Evolutionary conservation across 2,329 filamentous ascomycete genomes (phyloP).

Genomic region (Tolypocladium nubicola): DNA sequence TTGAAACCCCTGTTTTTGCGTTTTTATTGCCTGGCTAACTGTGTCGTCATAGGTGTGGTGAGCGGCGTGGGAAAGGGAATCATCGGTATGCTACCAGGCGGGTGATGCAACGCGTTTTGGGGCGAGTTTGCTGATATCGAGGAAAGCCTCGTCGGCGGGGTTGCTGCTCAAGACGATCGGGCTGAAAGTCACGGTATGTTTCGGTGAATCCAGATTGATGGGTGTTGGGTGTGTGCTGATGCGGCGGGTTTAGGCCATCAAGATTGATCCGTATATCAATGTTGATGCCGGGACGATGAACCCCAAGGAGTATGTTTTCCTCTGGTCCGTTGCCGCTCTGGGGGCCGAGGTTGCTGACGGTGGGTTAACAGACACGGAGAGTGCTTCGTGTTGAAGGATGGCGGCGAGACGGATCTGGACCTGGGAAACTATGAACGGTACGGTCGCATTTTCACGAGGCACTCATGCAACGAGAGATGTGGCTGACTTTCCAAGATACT

Average conservation of each 20-base stretch:
- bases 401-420: conserved; percentile 49
- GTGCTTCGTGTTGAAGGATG: conserved; percentile 78
- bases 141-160: conserved; percentile 56
- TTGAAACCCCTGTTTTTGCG: conserved; percentile 11
- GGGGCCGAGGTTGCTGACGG: conserved; percentile 2
- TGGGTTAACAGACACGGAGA: conserved; percentile 61
- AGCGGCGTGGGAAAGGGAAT: conserved; percentile 37
- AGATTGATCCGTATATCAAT: conserved; percentile 39
- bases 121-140: background rate
- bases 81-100: conserved; percentile 5
- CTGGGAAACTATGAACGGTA: conserved; percentile 46
- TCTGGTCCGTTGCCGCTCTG: background rate
- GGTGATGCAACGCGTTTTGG: background rate
- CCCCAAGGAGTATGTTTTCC: conserved; percentile 19
- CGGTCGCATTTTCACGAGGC: background rate
- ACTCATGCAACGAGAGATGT: background rate
- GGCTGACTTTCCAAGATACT: conserved; percentile 37
- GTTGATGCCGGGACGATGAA: conserved; percentile 19
- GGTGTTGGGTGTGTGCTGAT: background rate
- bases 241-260: conserved; percentile 3
- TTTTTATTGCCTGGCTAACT: background rate
- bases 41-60: conserved; percentile 21
- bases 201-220: background rate
- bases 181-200: conserved; percentile 11
- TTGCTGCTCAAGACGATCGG: conserved; percentile 28